Evolutionary conservation across 2,329 filamentous ascomycete species (phyloP), one percentile per base, ranked within the genome.

Genomic region (Cercospora sp.): DNA sequence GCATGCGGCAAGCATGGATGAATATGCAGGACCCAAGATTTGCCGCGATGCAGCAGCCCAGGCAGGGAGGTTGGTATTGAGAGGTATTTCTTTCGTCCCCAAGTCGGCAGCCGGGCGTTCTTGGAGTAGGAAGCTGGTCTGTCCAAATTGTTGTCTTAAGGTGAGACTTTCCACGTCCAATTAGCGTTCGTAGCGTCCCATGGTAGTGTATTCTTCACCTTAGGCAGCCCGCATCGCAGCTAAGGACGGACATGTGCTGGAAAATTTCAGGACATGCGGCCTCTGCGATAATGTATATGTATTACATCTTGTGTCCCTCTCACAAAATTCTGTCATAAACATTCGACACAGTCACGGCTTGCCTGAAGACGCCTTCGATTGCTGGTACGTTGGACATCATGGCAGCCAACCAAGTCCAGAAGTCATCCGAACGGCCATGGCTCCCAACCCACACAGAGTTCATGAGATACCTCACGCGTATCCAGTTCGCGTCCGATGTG

Each of bases 1-100:
- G 60, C 0, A 51, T 51, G 60, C 40, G 60, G 30, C 60, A 63
- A 28, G 60, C 23, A 23, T 63, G 20, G 20, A 63, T 63, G 60
- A 53, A 53, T 23, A 63, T 63, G 60, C 60, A 63, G 18, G 42
- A 63, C 26, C 60, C 42, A n/a, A 30, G 42, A 3, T 23, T 30
- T 7, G 60, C 60, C 9, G 60, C 60, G n/a, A 53, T 18, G 60
- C 60, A 63, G 60, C 12, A 28, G 6, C n/a, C 23, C 12, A 16
- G 18, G 13, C 23, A 33, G 36, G 60, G 60, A 9, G 60, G 28
- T 7, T 53, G 60, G 60, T 63, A 30, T 33, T 63, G n/a, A 62
- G 18, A 18, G 13, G 59, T 57, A 6, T 40, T n/a, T 16, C 13
- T 7, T 40, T 40, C 5, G 1, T 40, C 5, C 33, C 13, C 33